Evolutionary conservation across 192 early-diverging fungal genomes (phyloP).

Genomic region (Coemansia sp.): DNA sequence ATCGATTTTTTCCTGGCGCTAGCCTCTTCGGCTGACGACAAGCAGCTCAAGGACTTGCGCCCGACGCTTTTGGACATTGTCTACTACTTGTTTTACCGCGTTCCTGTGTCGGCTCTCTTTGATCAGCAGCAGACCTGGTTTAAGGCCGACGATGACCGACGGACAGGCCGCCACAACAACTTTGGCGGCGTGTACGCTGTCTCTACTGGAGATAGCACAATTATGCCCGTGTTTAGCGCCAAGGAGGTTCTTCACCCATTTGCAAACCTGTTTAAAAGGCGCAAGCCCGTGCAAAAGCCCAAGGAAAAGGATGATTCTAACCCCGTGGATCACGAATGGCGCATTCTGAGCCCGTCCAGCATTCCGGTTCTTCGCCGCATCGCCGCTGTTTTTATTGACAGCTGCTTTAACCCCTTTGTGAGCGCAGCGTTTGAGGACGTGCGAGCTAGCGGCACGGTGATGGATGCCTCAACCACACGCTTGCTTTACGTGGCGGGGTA

Average conservation of each 20-base stretch:
- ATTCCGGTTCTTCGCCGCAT: conserved; percentile 31
- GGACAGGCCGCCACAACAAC: conserved; percentile 54
- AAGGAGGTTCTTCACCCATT: conserved; percentile 39
- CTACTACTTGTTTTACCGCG: conserved; percentile 46
- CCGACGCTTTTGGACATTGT: conserved; percentile 42
- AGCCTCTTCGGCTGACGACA: conserved; percentile 58
- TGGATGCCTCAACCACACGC: conserved; percentile 18
- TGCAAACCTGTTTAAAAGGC: conserved; percentile 32
- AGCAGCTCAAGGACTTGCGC: conserved; percentile 50
- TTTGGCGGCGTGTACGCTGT: conserved; percentile 68
- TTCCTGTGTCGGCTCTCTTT: conserved; percentile 34
- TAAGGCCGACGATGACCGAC: conserved; percentile 12
- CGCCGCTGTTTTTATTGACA: conserved; percentile 37
- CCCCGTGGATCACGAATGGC: conserved; percentile 32
- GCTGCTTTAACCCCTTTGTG: conserved; percentile 46
- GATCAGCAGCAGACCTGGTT: conserved; percentile 22
- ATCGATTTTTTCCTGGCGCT: conserved; percentile 68
- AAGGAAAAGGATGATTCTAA: neutral
- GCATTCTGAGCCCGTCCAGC: conserved; percentile 12
- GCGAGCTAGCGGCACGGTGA: conserved; percentile 7
- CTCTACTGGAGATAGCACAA: conserved; percentile 35
- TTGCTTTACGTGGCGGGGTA: conserved; percentile 41
- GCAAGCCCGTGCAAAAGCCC: conserved; percentile 14
- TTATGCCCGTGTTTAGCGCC: conserved; percentile 47
- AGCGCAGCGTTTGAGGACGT: conserved; percentile 36